Evolutionary conservation across 2,329 filamentous ascomycete species (phyloP), one percentile per base, ranked within the genome.

Genomic region (Sclerotiophoma versabilis): DNA sequence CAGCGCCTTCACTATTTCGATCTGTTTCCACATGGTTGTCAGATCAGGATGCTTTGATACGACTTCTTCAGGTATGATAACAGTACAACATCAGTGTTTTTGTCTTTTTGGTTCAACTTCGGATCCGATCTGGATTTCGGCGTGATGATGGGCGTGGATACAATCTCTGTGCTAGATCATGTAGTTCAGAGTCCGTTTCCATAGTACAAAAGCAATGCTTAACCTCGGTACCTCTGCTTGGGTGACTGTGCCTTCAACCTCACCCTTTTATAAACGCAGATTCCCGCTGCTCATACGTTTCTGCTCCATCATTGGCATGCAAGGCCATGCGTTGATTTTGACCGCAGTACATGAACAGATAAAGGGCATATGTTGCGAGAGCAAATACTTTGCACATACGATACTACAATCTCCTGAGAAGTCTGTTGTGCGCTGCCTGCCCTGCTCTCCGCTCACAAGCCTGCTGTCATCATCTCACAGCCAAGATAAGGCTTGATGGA

Each of bases 91-190:
- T 45, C 29, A 32, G 29, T 58, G 43, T 46, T 55, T 41, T 34
- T 47, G 36, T 39, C 49, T 45, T 51, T 53, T 47, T 59, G 58
- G 36, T 34, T 27, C 43, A 22, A 53, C 36, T 49, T 54, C 45
- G 49, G 27, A 32, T 33, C 49, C 33, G 53, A 58, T 49, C 50
- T 62, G 54, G 54, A 49, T 58, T 49, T 57, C 52, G 53, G 44
- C 38, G 26, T 54, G 53, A 58, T 51, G 47, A 46, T 57, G 54
- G 39, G 52, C 59, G 52, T 56, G 54, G 49, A 58, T 58, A 59
- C 32, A 56, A 57, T 60, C 45, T 67, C 59, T 60, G 63, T 60
- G 48, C 50, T 43, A 47, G 34, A 52, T 57, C 45, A 50, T 53
- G 47, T 57, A 57, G 34, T 37, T 48, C 49, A 37, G 53, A 52